Conservation (phyloP, 805 yeast genomes). For the Pichia occidentalis region DNA sequence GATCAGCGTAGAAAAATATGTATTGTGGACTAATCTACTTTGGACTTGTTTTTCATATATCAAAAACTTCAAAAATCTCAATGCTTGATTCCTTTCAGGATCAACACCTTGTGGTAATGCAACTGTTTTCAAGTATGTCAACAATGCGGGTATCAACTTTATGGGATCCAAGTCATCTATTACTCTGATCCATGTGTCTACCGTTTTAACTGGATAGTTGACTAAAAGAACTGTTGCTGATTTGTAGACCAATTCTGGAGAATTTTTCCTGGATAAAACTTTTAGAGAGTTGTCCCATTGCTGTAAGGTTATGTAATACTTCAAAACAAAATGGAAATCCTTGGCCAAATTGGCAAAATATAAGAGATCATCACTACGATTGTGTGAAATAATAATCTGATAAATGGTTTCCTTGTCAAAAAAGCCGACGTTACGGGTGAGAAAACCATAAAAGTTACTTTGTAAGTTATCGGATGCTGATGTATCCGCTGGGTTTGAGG, state of each 20-base stretch:
- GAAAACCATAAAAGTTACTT: conserved; percentile 41
- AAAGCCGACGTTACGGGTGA: conserved; percentile 38
- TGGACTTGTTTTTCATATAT: conserved; percentile 38
- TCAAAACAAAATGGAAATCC: conserved; percentile 64
- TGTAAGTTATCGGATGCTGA: conserved; percentile 7
- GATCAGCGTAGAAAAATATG: conserved; percentile 61
- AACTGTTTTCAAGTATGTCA: conserved; percentile 55
- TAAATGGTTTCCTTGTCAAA: conserved; percentile 66
- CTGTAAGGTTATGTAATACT: conserved; percentile 60
- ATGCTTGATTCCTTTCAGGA: conserved; percentile 51
- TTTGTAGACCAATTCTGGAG: conserved; percentile 48
- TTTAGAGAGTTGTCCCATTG: conserved; percentile 71
- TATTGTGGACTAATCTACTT: conserved; percentile 55
- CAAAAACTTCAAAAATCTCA: conserved; percentile 55
- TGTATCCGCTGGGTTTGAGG: neutral
- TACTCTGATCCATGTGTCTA: conserved; percentile 71
- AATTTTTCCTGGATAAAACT: conserved; percentile 44
- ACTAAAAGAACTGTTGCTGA: conserved; percentile 63
- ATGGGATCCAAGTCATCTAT: conserved; percentile 47
- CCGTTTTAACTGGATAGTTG: conserved; percentile 62
- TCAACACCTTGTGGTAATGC: conserved; percentile 29
- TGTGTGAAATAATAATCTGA: conserved; percentile 63
- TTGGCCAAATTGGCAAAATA: conserved; percentile 59
- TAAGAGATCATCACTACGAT: conserved; percentile 56
- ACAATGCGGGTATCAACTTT: conserved; percentile 66